Base-by-base conservation (phyloP, 768 basidiomycete genomes). In the Nidula microcarpa region DNA sequence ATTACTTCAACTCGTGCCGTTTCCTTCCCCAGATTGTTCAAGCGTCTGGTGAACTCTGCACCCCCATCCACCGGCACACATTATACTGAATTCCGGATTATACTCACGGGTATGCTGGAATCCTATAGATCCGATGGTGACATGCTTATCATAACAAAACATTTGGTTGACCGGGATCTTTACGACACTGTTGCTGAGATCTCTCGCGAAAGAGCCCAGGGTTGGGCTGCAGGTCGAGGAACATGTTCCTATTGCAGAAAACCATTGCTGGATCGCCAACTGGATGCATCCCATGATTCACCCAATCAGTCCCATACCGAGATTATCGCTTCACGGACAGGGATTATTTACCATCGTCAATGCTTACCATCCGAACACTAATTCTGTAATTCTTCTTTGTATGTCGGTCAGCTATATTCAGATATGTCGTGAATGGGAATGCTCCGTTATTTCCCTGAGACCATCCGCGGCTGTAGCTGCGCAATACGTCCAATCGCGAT, bases 71-170 rank as follows among this genome's bases (percentile, higher is more conserved):
- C 78, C 18, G 79, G 83, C 34, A 82, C 85, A 10, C 82, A 85
- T 30, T 98, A 98, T 68, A 85, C 87, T 17, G 95, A 98, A 68
- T 96, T 98, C 69, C 81, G 93, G 44, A 81, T 84, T 9, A 94
- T 99, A 55, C 75, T 99, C 33, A 87, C 86, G 0, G 89, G 92
- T n/a, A 99, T 98, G 92, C 70, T 98, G 60, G 94, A 96, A 62
- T 89, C 93, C 2, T 98, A 98, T 71, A 84, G 88, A 37, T 84
- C 89, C 3, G 95, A 99, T 57, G 91, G 90, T 30, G 95, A 98
- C 58, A 84, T 95, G 78, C 74, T 98, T 23, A 69, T 77, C 43
- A 94, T 96, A 60, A 89, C 93, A 18, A 91, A 88, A 57, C 84
- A 85, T 55, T 72, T 98, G 44, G 74, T 94, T 43, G 81, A 89